These are phyloP conservation scores for Dichotomocladium elegans DNA, from an alignment of 371 early-diverging fungal genomes.

Conservation along the genomic window DNA sequence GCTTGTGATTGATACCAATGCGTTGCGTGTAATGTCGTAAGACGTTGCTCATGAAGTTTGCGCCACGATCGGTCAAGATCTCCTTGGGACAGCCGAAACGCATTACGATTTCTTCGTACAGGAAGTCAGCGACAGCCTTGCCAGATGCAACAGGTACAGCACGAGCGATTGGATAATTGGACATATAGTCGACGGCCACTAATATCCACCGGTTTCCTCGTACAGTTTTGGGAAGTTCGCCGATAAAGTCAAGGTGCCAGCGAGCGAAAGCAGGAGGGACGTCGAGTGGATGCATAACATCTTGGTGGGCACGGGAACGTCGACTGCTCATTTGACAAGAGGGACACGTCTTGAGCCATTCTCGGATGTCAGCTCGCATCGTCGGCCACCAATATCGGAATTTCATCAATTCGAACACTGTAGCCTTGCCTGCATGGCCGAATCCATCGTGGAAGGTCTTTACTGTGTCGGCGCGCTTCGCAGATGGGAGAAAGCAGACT, in stretches of 20 bases:
- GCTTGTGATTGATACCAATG: conserved; percentile 14
- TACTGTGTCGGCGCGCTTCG: conserved; percentile 5
- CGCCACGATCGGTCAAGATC: conserved; percentile 34
- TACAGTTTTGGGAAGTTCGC: conserved; percentile 8
- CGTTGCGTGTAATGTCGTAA: no score
- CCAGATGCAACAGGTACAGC: conserved; percentile 28
- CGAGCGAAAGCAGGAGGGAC: conserved; percentile 7
- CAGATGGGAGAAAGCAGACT: conserved; percentile 4
- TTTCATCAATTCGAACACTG: conserved; percentile 6
- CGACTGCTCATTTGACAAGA: conserved; percentile 11
- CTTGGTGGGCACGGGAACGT: neutral
- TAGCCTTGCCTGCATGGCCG: conserved; percentile 8
- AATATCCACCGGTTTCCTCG: conserved; percentile 12
- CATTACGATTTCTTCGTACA: conserved; percentile 26
- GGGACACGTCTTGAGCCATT: conserved; percentile 3
- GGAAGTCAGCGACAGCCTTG: conserved; percentile 25
- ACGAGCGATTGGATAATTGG: conserved; percentile 30
- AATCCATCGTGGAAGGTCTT: conserved; percentile 12
- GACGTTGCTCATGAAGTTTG: conserved; percentile 20
- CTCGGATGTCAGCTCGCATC: conserved; percentile 7
- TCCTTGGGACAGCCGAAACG: conserved; percentile 26
- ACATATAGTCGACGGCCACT: conserved; percentile 36
- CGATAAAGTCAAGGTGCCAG: conserved; percentile 27
- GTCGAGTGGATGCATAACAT: neutral
- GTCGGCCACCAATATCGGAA: conserved; percentile 21